Evolutionary conservation across 1,139 yeast species (phyloP).

Genomic region (Lodderomyces parapsilosis): DNA sequence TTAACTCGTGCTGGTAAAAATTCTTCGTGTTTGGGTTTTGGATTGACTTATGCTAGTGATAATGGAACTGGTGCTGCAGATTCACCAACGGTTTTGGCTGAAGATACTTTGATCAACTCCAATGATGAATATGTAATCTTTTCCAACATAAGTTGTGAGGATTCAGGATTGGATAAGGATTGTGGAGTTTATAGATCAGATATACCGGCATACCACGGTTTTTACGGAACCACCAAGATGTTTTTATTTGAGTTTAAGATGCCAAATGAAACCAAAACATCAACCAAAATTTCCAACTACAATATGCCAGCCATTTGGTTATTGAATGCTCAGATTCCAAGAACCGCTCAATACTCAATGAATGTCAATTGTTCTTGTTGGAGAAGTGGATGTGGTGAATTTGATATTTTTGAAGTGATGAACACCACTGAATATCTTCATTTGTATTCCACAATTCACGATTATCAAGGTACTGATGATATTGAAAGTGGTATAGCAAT

Average conservation of each 20-base stretch:
- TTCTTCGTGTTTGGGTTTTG: constrained; percentile 79
- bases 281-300: constrained; percentile 46
- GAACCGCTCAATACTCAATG: constrained; percentile 75
- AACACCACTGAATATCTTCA: constrained; percentile 49
- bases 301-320: constrained; percentile 98
- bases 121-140: constrained; percentile 78
- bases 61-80: constrained; percentile 72
- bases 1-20: constrained; percentile 79
- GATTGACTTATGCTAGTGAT: constrained; percentile 73
- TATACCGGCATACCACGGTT: constrained; percentile 92
- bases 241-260: constrained; percentile 87
- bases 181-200: constrained; percentile 89
- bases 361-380: constrained; percentile 88
- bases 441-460: constrained; percentile 67
- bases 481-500: constrained; percentile 59
- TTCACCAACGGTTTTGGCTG: constrained; percentile 58
- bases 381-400: constrained; percentile 95
- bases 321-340: constrained; percentile 89
- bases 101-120: constrained; percentile 60
- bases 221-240: constrained; percentile 73
- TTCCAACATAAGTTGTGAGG: constrained; percentile 62
- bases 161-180: constrained; percentile 46
- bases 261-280: constrained; percentile 64
- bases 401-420: constrained; percentile 79
- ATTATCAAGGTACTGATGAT: constrained; percentile 66